Evolutionary conservation across 257 asterid genomes (phyloP).

Genomic region (Fraxinus quadrangulata): DNA sequence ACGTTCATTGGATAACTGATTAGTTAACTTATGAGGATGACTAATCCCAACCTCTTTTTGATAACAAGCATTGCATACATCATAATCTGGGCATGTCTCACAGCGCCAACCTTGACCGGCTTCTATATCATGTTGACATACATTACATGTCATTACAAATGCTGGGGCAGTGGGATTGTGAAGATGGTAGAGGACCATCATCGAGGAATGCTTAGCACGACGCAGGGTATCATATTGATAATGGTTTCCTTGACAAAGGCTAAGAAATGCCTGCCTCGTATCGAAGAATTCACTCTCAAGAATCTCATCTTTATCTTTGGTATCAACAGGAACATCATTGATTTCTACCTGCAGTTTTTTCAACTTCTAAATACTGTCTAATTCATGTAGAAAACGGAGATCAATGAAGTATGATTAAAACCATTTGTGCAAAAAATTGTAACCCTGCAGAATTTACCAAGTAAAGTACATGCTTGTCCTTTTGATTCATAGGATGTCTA

Average conservation of each 20-base stretch:
- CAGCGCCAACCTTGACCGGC: conserved; percentile 98
- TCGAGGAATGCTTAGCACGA: conserved; percentile 97
- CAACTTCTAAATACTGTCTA: conserved; percentile 24
- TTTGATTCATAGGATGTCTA: conserved; percentile 84
- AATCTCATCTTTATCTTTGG: conserved; percentile 88
- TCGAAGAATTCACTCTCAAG: conserved; percentile 98
- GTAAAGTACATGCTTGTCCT: conserved; percentile 75
- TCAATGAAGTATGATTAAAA: conserved; percentile 12
- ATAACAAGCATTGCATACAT: conserved; percentile 79
- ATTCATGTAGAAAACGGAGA: neutral
- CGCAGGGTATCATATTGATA: conserved; percentile 97
- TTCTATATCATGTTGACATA: conserved; percentile 85
- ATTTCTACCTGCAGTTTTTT: conserved; percentile 61
- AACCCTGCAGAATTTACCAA: conserved; percentile 50
- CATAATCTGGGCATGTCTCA: conserved; percentile 91
- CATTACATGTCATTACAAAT: conserved; percentile 74
- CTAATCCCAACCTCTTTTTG: conserved; percentile 77
- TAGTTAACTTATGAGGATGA: conserved; percentile 91
- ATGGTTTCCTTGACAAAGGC: conserved; percentile 98
- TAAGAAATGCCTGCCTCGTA: conserved; percentile 95
- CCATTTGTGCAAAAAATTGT: neutral
- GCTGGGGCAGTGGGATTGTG: conserved; percentile 99
- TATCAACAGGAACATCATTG: conserved; percentile 62
- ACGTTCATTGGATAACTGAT: conserved; percentile 80
- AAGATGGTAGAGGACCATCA: conserved; percentile 99